Evolutionary conservation across 371 early-diverging fungal genomes (phyloP), one percentile per base, ranked within the genome.

Genomic region (Haplosporangium sp.): DNA sequence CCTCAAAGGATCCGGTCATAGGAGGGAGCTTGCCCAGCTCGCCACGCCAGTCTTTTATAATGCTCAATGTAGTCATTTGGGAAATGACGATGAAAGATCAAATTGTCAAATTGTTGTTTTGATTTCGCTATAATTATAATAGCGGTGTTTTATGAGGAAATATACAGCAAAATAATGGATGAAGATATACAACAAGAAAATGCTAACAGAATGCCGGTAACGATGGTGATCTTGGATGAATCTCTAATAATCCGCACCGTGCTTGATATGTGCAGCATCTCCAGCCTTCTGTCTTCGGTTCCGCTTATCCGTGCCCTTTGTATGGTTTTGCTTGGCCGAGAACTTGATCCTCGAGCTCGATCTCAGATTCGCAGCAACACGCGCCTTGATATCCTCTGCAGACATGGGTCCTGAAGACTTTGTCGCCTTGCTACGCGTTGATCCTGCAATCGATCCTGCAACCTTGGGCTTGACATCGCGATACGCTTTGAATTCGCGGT

Each of bases 261-360:
- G 14, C 56, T 77, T 71, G 58, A 77, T 50, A 47, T 71, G 68
- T 9, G 72, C 72, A 18, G 40, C 46, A 13, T 71, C 72, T 13
- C 64, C 67, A 8, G 72, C 72, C 45, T 54, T 55, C 36, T 45
- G 36, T 13, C 79, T 62, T 45, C 79, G 46, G 72, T 80, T 84
- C 55, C 90, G 86, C 67, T 88, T 89, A 55, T 85, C 87, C 36
- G 84, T 86, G 18, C 86, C 87, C 67, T 90, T 90, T 23, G 71
- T 77, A 54, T 86, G 84, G 66, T 87, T 88, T 47, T 83, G 81
- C 42, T 83, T 80, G 20, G 76, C 72, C 7, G 80, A 73, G 50
- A 71, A 74, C 51, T 82, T 73, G 57, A 75, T 67, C 46, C 76
- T 81, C 2, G 61, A 64, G 62, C 85, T 71, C 16, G 81, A 80